phyloP scores from a whole-genome alignment of 495 filamentous ascomycete species.

The Astrothelium macrocarpum region DNA sequence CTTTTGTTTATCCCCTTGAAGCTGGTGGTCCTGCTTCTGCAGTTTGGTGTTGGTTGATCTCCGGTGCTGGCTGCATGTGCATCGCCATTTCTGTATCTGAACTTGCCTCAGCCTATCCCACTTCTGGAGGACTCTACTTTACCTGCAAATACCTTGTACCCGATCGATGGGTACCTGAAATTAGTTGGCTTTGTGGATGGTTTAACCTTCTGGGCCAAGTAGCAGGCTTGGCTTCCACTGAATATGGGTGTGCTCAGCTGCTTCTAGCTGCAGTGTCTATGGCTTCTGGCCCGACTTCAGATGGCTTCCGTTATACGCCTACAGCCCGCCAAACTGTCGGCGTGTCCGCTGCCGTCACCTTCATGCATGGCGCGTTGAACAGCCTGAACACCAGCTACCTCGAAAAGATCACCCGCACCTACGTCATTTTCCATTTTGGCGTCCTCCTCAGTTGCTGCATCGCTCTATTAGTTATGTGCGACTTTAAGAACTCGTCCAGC shows the following conservation, averaged over 20 bases:
- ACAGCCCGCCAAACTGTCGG: slow-evolving; percentile 45
- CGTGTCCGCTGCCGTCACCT: slow-evolving; percentile 50
- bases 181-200: slow-evolving; percentile 43
- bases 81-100: slow-evolving; percentile 51
- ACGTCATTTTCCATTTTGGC: slow-evolving; percentile 55
- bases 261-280: slow-evolving; percentile 54
- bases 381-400: slow-evolving; percentile 51
- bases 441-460: slow-evolving; percentile 48
- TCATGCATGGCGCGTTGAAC: slow-evolving; percentile 49
- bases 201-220: slow-evolving; percentile 54
- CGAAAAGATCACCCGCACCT: slow-evolving; percentile 54
- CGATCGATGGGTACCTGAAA: slow-evolving; percentile 28
- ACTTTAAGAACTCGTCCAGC: slow-evolving; percentile 12
- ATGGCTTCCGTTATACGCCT: slow-evolving; percentile 42
- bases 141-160: slow-evolving; percentile 37
- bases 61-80: slow-evolving; percentile 52
- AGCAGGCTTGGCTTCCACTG: slow-evolving; percentile 50
- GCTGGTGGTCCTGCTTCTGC: slow-evolving; percentile 51
- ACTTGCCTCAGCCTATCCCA: slow-evolving; percentile 49
- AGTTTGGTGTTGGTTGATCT: slow-evolving; percentile 58
- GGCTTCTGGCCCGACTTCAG: slow-evolving; percentile 30
- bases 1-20: slow-evolving; percentile 49
- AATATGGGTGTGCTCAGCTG: slow-evolving; percentile 54
- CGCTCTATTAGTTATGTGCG: slow-evolving; percentile 41
- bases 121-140: slow-evolving; percentile 45